These are phyloP conservation scores for Botrytis elliptica DNA, from an alignment of 2,329 filamentous ascomycete genomes.

Conservation along the genomic window DNA sequence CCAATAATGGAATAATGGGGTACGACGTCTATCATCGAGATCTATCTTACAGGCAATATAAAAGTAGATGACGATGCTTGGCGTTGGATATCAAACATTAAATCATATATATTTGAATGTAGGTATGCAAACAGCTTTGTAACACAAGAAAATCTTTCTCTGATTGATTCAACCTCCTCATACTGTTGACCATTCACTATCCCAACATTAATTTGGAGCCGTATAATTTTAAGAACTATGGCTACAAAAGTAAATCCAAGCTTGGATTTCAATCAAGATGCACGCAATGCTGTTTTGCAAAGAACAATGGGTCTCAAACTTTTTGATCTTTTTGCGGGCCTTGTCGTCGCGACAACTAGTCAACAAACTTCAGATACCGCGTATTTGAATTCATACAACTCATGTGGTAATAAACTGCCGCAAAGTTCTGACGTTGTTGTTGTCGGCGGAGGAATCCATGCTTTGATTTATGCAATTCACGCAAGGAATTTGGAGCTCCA, in stretches of 20 bases:
- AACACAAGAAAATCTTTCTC: background rate
- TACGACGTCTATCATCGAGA: background rate
- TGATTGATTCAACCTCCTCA: constrained; percentile 1
- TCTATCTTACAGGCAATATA: background rate
- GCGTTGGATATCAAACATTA: no score
- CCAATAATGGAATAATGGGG: background rate
- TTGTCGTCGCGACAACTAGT: background rate
- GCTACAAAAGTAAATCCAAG: background rate
- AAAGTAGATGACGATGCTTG: no score
- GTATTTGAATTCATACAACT: constrained; percentile 5
- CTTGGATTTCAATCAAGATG: background rate
- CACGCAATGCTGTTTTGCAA: background rate
- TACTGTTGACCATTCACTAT: background rate
- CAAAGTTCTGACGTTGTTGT: constrained; percentile 32
- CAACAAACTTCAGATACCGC: constrained; percentile 4
- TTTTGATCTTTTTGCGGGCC: background rate
- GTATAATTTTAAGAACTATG: fast-evolving
- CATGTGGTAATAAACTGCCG: constrained; percentile 18
- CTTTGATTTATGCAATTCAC: constrained; percentile 34
- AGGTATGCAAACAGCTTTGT: background rate
- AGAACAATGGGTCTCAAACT: background rate
- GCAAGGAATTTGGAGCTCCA: constrained; percentile 24
- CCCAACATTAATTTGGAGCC: background rate
- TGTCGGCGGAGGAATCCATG: constrained; percentile 32
- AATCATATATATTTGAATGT: background rate